Conservation (phyloP, 108 stramenopile species). For the Parmales sp. region DNA sequence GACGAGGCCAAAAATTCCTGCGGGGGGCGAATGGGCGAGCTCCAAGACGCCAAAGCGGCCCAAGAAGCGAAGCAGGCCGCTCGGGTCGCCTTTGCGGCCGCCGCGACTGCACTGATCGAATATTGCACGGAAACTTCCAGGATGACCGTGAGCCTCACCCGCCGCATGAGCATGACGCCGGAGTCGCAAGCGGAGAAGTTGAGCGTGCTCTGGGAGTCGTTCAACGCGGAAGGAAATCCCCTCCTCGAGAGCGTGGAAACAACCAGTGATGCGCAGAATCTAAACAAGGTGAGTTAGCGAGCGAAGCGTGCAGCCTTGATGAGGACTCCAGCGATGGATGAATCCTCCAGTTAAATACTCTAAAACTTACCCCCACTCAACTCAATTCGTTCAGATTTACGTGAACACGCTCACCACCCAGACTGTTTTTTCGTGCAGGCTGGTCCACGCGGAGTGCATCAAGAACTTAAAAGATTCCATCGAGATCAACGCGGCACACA, state of each 20-base stretch:
- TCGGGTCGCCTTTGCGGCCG: not conserved
- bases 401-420: not conserved
- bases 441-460: not conserved
- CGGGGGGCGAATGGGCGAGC: not conserved
- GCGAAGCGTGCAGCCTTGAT: too few relatives aligned
- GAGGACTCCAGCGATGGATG: too few relatives aligned
- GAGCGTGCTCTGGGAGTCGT: not conserved
- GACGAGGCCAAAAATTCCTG: not conserved
- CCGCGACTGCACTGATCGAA: not conserved
- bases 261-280: not conserved
- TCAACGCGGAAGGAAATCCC: not conserved
- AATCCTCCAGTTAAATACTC: too few relatives aligned
- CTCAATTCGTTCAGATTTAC: not conserved
- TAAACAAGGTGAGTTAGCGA: too few relatives aligned
- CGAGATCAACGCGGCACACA: constrained; percentile 6
- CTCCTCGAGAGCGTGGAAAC: not conserved
- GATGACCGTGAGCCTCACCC: not conserved
- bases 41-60: not conserved
- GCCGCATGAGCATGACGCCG: not conserved
- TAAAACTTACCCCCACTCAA: too few relatives aligned
- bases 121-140: not conserved
- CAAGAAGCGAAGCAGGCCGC: not conserved
- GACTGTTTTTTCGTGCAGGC: not conserved
- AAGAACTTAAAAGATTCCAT: not conserved
- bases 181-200: constrained; percentile 9